Conservation (phyloP, 1,284 basidiomycete species). For the Dichomitus squalens region DNA sequence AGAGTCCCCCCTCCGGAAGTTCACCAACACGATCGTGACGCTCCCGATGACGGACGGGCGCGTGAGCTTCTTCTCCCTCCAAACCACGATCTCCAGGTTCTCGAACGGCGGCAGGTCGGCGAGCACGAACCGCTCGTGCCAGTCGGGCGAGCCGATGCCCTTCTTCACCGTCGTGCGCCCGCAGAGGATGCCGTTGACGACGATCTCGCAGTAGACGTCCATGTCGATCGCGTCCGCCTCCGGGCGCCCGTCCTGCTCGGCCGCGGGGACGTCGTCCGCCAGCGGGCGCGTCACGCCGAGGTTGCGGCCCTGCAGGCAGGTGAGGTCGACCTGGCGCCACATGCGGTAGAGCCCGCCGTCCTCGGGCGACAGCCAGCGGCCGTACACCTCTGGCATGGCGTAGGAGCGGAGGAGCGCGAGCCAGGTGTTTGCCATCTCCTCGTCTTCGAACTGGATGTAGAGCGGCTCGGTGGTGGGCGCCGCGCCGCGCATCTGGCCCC, state of each 20-base stretch:
- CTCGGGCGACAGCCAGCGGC: slow-evolving; percentile 52
- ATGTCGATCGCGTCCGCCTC: slow-evolving; percentile 61
- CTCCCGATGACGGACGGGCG: slow-evolving; percentile 62
- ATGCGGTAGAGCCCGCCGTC: slow-evolving; percentile 81
- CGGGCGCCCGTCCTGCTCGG: slow-evolving; percentile 16
- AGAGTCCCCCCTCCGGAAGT: slow-evolving; percentile 70
- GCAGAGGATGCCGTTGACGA: slow-evolving; percentile 61
- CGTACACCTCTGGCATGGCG: slow-evolving; percentile 76
- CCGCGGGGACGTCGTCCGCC: slow-evolving; percentile 22
- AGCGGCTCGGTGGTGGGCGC: slow-evolving; percentile 61
- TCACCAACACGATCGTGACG: slow-evolving; percentile 63
- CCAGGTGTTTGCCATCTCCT: slow-evolving; percentile 69
- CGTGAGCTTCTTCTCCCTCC: slow-evolving; percentile 63
- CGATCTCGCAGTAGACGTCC: slow-evolving; percentile 72
- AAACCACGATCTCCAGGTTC: slow-evolving; percentile 62
- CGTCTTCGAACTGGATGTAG: slow-evolving; percentile 65
- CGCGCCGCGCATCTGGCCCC: slow-evolving; percentile 63
- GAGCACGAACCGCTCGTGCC: slow-evolving; percentile 79
- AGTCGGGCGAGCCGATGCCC: slow-evolving; percentile 64
- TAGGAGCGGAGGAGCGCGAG: slow-evolving; percentile 75
- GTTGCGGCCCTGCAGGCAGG: slow-evolving; percentile 69
- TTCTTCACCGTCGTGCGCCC: slow-evolving; percentile 75
- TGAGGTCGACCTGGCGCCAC: slow-evolving; percentile 79
- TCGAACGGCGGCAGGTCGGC: slow-evolving; percentile 74
- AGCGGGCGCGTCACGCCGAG: slow-evolving; percentile 46